Conservation (phyloP, 2,329 filamentous ascomycete genomes). For the Calonectria hongkongensis region DNA sequence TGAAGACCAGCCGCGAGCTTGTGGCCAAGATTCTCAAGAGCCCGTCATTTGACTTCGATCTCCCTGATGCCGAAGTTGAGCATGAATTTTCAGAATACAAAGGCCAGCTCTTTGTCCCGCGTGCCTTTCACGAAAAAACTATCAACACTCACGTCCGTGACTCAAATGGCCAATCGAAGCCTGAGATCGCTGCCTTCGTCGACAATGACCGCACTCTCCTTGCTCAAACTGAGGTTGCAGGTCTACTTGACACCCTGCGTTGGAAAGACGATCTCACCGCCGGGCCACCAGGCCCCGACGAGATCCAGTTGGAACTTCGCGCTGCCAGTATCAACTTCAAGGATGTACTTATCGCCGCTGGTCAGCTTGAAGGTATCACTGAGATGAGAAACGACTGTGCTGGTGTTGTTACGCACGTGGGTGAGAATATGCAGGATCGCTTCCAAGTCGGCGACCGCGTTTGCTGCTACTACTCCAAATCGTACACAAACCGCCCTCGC, state of each 20-base stretch:
- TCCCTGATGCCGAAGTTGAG: conserved; percentile 22
- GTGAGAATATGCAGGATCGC: conserved; percentile 22
- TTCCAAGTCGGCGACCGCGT: conserved; percentile 35
- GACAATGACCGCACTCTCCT: conserved; percentile 29
- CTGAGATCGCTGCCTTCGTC: conserved; percentile 25
- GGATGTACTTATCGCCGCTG: conserved; percentile 26
- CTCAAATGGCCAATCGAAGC: conserved; percentile 28
- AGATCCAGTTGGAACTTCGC: conserved; percentile 27
- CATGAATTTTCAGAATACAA: conserved; percentile 30
- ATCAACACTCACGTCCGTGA: conserved; percentile 25
- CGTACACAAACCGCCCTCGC: conserved; percentile 20
- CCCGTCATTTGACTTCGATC: conserved; percentile 29
- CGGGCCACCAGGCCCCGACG: conserved; percentile 29
- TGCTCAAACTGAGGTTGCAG: conserved; percentile 28
- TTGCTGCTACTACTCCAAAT: conserved; percentile 15
- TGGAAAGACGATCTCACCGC: conserved; percentile 31
- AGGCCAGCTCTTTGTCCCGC: conserved; percentile 28
- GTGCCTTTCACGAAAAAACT: conserved; percentile 26
- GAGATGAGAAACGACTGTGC: conserved; percentile 32
- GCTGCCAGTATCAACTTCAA: conserved; percentile 35
- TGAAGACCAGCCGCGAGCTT: conserved; percentile 15
- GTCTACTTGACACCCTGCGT: conserved; percentile 30
- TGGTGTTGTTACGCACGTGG: conserved; percentile 35
- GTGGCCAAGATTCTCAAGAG: conserved; percentile 30
- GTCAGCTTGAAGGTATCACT: conserved; percentile 18